Percentiles rank a stretch among this genome's conserved stretches.
These are phyloP conservation scores for Metroxylon sagu DNA, from an alignment of 176 grass and related monocot genomes.

Conservation along the genomic window DNA sequence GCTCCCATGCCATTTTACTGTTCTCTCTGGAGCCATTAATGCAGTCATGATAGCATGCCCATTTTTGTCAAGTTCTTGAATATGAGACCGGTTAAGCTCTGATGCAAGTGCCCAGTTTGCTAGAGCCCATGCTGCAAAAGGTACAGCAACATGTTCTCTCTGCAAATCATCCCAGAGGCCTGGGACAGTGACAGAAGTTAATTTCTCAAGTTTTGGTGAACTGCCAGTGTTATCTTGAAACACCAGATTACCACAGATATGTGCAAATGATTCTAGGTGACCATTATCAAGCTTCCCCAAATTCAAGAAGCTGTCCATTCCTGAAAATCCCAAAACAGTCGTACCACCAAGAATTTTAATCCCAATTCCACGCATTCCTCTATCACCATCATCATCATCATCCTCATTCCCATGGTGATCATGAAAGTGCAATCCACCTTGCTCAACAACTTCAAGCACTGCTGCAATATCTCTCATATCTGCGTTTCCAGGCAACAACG, in stretches of 20 bases:
- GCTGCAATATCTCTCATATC: conserved; percentile 73
- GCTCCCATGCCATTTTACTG: conserved; percentile 92
- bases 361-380: conserved; percentile 75
- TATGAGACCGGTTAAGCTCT: conserved; percentile 57
- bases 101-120: conserved; percentile 97
- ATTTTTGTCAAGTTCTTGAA: conserved; percentile 87
- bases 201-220: conserved; percentile 24
- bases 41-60: conserved; percentile 73
- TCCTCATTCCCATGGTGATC: conserved; percentile 38
- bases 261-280: conserved; percentile 12
- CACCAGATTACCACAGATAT: conserved; percentile 4
- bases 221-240: conserved; percentile 27
- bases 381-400: conserved; percentile 41
- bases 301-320: conserved; percentile 27
- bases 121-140: conserved; percentile 97
- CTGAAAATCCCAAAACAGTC: conserved; percentile 81
- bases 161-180: conserved; percentile 97
- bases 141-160: conserved; percentile 94
- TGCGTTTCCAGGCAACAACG: conserved; percentile 63
- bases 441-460: conserved; percentile 87
- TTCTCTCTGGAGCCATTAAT: conserved; percentile 79
- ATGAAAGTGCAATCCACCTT: conserved; percentile 83
- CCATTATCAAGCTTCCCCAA: conserved; percentile 25
- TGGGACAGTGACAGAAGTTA: conserved; percentile 42
- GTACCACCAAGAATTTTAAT: conserved; percentile 94